Conservation (phyloP, 371 early-diverging fungal species). For the Nematocida ironsii region DNA sequence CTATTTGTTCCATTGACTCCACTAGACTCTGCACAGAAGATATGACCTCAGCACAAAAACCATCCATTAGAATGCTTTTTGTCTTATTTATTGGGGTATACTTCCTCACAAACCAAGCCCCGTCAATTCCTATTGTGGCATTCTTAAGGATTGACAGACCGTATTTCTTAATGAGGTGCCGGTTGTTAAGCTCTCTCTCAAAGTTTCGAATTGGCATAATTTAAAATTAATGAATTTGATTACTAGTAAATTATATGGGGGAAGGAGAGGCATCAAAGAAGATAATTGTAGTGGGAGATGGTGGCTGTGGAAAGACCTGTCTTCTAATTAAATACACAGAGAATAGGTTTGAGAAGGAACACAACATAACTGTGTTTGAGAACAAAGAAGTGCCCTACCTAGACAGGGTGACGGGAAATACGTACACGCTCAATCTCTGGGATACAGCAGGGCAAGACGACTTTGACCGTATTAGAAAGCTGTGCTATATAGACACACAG, state of each 20-base stretch:
- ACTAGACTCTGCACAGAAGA: constrained; percentile 9
- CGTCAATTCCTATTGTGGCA: constrained; percentile 64
- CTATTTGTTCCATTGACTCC: constrained; percentile 8
- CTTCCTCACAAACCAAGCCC: constrained; percentile 67
- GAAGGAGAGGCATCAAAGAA: constrained; percentile 50
- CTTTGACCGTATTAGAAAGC: constrained; percentile 77
- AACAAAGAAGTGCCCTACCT: constrained; percentile 25
- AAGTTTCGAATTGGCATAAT: constrained; percentile 68
- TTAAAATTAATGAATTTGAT: constrained; percentile 56
- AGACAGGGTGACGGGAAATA: constrained; percentile 17
- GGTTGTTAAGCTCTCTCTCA: constrained; percentile 49
- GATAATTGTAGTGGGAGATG: constrained; percentile 64
- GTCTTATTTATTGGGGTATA: constrained; percentile 29
- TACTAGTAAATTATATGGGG: constrained; percentile 38
- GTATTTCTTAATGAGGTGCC: constrained; percentile 19
- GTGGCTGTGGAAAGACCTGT: constrained; percentile 83
- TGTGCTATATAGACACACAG: constrained; percentile 82
- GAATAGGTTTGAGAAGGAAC: constrained; percentile 89
- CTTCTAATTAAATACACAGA: constrained; percentile 84
- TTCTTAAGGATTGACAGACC: constrained; percentile 58
- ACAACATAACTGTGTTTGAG: constrained; percentile 73
- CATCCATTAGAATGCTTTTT: constrained; percentile 23
- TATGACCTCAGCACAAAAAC: constrained; percentile 24
- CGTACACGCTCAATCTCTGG: constrained; percentile 74
- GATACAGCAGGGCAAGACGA: constrained; percentile 85